phyloP scores from a whole-genome alignment of 2,329 filamentous ascomycete genomes.

The Xylariaceae sp. region DNA sequence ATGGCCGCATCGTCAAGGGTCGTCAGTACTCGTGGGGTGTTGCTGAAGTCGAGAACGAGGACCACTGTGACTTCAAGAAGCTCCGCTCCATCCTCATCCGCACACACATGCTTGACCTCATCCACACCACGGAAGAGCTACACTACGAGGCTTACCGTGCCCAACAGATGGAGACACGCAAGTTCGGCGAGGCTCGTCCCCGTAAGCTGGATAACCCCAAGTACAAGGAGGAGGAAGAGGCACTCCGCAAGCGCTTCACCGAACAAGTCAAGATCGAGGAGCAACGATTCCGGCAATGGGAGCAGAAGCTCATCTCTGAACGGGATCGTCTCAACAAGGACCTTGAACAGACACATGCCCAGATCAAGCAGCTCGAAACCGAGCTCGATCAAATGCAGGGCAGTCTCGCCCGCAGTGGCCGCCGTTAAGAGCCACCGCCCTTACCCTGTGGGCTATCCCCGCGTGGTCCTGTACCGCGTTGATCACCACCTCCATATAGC shows the following conservation, averaged over 20 bases:
- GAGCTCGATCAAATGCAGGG: slow-evolving; percentile 94
- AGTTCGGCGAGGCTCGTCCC: slow-evolving; percentile 95
- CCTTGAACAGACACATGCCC: slow-evolving; percentile 92
- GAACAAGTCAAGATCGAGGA: slow-evolving; percentile 99
- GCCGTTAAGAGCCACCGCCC: slow-evolving; percentile 57
- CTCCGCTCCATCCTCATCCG: slow-evolving; percentile 97
- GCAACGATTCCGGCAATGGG: slow-evolving; percentile 98
- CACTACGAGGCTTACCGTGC: slow-evolving; percentile 99
- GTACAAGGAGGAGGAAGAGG: slow-evolving; percentile 99
- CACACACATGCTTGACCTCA: slow-evolving; percentile 98
- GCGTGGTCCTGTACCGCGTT: slow-evolving; percentile 22
- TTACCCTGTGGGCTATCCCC: slow-evolving; percentile 23
- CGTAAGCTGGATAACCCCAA: slow-evolving; percentile 99
- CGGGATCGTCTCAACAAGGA: slow-evolving; percentile 99
- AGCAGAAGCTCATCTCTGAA: slow-evolving; percentile 99
- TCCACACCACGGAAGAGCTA: slow-evolving; percentile 98
- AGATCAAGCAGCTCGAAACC: slow-evolving; percentile 83
- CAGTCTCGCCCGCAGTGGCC: slow-evolving; percentile 81
- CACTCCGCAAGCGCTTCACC: slow-evolving; percentile 95
- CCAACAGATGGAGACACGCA: slow-evolving; percentile 99
- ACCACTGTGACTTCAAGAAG: slow-evolving; percentile 99
- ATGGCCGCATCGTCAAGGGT: slow-evolving; percentile 96
- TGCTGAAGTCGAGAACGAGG: slow-evolving; percentile 98
- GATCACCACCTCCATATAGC: slow-evolving; percentile 23
- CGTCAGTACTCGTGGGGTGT: slow-evolving; percentile 99